Base-by-base conservation (phyloP, 2,329 filamentous ascomycete genomes). In the Ophiostoma tasmaniense region DNA sequence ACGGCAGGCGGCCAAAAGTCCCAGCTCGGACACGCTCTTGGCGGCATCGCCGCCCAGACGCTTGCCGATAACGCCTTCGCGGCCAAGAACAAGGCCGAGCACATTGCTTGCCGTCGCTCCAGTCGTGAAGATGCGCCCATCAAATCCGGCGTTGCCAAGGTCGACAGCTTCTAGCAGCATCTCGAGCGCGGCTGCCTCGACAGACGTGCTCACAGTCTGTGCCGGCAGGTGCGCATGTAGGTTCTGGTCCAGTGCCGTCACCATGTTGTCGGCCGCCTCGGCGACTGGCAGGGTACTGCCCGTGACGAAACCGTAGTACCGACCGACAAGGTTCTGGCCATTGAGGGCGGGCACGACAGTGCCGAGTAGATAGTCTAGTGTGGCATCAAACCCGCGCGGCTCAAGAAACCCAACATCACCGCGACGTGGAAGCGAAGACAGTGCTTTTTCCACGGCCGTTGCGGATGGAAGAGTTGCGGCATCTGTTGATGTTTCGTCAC, bases 241-340 rank as follows among this genome's bases (percentile, higher is more conserved):
- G 77, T 93, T 97, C 76, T 96, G 92, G 76, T 97, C 93, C 71
- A 89, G 85, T 10, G 86, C 84, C 5, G 89, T 89, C 71, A 94
- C 92, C n/a, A 97, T 79, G 72, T 92, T 90, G 77, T 97, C 94
- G 1, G 92, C 93, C 68, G 91, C 85, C 73, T 90, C 84, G 39
- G 93, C 93, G 30, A 92, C 87, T 6, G 92, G 91, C 0, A 93
- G 90, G 8, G 84, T 82, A 17, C 92, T 90, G 62, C 94, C 94
- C 0, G 89, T 96, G 6, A 97, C 90, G 76, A 97, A 97, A 70
- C 92, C 93, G 77, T 92, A 96, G 81, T 96, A 96, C 68, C 87
- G 86, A 13, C 87, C 78, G 61, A 85, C 87, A 59, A 85, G 83
- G 73, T 87, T 88, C 74, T 87, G 85, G 20, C 82, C 84, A 73